phyloP scores from a whole-genome alignment of 805 yeast species.

The Novakomyces olei region DNA sequence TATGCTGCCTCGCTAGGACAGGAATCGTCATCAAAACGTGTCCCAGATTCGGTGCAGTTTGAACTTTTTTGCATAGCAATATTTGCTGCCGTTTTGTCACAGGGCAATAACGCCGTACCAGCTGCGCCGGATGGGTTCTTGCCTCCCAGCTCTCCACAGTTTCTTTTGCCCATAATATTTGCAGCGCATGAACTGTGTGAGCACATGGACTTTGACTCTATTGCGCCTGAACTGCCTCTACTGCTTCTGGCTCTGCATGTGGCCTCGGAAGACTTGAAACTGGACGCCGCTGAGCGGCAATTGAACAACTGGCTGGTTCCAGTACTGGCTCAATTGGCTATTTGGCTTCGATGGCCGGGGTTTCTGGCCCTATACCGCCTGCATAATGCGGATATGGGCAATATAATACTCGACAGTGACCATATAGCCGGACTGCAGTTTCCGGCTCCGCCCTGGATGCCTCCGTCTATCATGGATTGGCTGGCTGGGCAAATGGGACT shows the following conservation, averaged over 20 bases:
- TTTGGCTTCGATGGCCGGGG: slow-evolving; percentile 23
- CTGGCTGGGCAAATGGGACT: background rate
- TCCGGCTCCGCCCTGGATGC: slow-evolving; percentile 3
- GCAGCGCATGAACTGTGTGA: background rate
- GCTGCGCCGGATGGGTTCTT: background rate
- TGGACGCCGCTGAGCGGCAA: slow-evolving; percentile 23
- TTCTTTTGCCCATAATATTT: background rate
- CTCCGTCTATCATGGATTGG: background rate
- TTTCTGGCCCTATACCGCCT: slow-evolving; percentile 54
- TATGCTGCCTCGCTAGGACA: slow-evolving; percentile 19
- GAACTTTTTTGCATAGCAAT: slow-evolving; percentile 13
- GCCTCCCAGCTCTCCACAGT: background rate
- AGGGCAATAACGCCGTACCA: background rate
- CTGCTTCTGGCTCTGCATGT: slow-evolving; percentile 48
- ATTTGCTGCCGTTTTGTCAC: background rate
- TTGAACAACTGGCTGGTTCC: background rate
- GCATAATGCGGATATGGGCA: slow-evolving; percentile 35
- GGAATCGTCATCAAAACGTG: too few species aligned
- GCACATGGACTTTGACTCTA: background rate
- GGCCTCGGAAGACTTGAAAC: slow-evolving; percentile 47
- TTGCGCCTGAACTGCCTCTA: background rate
- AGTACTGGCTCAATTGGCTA: slow-evolving; percentile 1
- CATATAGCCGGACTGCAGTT: slow-evolving; percentile 5
- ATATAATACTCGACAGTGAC: slow-evolving; percentile 13
- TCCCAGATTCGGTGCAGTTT: too few species aligned